A percentile compares a stretch with the other conserved stretches of the same genome.
Evolutionary conservation across 2,329 filamentous ascomycete species (phyloP).

Genomic region (Claviceps pusilla): DNA sequence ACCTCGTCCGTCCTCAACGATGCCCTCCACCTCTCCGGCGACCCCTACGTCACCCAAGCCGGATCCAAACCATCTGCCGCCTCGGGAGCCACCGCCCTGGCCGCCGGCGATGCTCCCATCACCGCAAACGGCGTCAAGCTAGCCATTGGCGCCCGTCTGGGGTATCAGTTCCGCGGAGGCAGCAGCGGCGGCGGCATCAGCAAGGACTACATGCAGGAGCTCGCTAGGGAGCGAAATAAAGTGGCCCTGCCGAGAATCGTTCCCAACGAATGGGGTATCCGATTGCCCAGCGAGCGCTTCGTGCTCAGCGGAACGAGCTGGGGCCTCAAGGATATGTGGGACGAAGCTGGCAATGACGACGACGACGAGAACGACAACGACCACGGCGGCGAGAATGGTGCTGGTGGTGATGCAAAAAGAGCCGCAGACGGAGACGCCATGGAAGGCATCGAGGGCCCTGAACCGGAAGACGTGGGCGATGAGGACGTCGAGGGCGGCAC

Average conservation of each 20-base stretch:
- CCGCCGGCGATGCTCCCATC: slow-evolving; percentile 40
- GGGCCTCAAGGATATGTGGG: slow-evolving; percentile 47
- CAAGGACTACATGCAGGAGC: slow-evolving; percentile 64
- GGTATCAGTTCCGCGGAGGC: slow-evolving; percentile 51
- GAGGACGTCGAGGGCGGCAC: slow-evolving; percentile 35
- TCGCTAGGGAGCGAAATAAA: slow-evolving; percentile 58
- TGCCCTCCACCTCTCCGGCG: slow-evolving; percentile 51
- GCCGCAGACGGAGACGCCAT: slow-evolving; percentile 27
- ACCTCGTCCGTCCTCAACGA: slow-evolving; percentile 57
- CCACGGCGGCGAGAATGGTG: slow-evolving; percentile 26
- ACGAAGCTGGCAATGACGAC: slow-evolving; percentile 28
- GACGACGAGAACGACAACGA: slow-evolving; percentile 28
- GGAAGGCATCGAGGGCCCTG: slow-evolving; percentile 30
- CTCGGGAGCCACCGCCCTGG: slow-evolving; percentile 32
- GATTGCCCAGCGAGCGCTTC: slow-evolving; percentile 53
- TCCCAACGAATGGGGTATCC: slow-evolving; percentile 51
- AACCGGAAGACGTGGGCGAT: slow-evolving; percentile 27
- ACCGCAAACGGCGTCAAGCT: slow-evolving; percentile 53
- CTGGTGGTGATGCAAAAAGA: slow-evolving; percentile 14
- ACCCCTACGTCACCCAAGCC: slow-evolving; percentile 49
- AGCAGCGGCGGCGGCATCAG: slow-evolving; percentile 37
- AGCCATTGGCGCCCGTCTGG: slow-evolving; percentile 54
- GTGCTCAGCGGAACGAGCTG: slow-evolving; percentile 51
- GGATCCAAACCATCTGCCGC: slow-evolving; percentile 35
- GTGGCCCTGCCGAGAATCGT: slow-evolving; percentile 48